phyloP scores from a whole-genome alignment of 805 yeast genomes.

The Ogataea paraovalis region DNA sequence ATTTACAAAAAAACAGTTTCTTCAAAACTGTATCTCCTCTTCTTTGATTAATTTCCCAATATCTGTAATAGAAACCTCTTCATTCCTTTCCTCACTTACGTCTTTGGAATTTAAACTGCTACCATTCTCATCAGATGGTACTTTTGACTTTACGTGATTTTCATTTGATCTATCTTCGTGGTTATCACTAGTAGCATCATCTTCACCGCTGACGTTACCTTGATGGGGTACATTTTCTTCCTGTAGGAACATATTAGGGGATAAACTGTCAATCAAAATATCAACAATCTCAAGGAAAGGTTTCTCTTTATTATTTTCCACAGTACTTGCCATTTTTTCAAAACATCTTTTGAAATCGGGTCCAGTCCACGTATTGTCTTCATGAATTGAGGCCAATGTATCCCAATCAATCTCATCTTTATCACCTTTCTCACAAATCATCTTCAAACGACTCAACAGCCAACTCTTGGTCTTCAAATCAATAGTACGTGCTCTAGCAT shows the following conservation, averaged over 20 bases:
- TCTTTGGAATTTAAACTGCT: not conserved
- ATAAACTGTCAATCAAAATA: constrained; percentile 16
- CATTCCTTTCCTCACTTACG: not conserved
- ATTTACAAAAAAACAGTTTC: not conserved
- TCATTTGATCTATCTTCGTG: not conserved
- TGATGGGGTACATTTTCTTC: not conserved
- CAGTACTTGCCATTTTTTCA: constrained; percentile 51
- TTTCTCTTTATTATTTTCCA: constrained; percentile 45
- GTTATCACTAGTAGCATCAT: not conserved
- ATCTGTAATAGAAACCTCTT: constrained; percentile 1
- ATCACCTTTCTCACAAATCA: constrained; percentile 38
- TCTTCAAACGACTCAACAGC: constrained; percentile 44
- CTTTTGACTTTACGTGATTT: not conserved
- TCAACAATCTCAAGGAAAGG: constrained; percentile 31
- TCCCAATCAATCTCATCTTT: constrained; percentile 50
- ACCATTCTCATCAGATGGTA: not conserved
- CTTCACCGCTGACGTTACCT: not conserved
- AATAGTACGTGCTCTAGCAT: constrained; percentile 40
- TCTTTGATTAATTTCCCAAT: constrained; percentile 3
- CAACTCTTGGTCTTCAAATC: constrained; percentile 45
- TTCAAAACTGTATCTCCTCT: constrained; percentile 1
- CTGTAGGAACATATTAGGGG: constrained; percentile 1
- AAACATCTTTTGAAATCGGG: constrained; percentile 59
- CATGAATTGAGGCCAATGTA: constrained; percentile 43
- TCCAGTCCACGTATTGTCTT: constrained; percentile 50